Base-by-base conservation (phyloP, 371 early-diverging fungal genomes). In the Choanephora cucurbitarum region DNA sequence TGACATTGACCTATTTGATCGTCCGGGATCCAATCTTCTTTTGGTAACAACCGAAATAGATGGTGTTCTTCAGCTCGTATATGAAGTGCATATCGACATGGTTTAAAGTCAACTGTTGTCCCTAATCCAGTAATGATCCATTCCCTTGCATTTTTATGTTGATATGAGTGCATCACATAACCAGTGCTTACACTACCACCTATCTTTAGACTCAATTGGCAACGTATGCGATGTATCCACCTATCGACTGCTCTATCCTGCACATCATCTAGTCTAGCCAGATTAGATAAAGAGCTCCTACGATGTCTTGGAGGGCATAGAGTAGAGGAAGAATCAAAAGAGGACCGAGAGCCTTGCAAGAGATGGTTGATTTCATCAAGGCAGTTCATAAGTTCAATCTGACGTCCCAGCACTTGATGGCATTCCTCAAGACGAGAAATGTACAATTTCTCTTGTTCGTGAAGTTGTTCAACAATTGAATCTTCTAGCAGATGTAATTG, bases 151-250 rank as follows among this genome's bases (percentile, higher is more conserved):
- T 49, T 52, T 18, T 33, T 10, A 8, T 47, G 43, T n/a, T 63
- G 56, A 53, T 59, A 67, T 6, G 67, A 49, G 52, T 67, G 67
- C 7, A 67, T 47, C 5, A 63, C 34, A 17, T 48, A 42, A 1
- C 67, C 67, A 5, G 47, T 51, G 6, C 67, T 59, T 15, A 59
- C 60, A 17, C 62, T 44, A n/a, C 64, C 64, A 28, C 67, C 67
- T n/a, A 67, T 21, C 64, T 49, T 37, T 42, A 52, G 21, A 0
- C 59, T 56, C 17, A 63, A 21, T 28, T 62, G 50, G 55, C 62
- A 66, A 3, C 63, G 44, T 24, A 62, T 24, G 4, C 22, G 40
- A 19, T 48, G 19, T 1, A 60, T 33, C 10, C 40, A 9, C 15
- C 48, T 43, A 23, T 54, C 48, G 39, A 53, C 23, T 43, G 43